Evolutionary conservation across 768 basidiomycete species (phyloP).

Genomic region (Glaciozyma antarctica): DNA sequence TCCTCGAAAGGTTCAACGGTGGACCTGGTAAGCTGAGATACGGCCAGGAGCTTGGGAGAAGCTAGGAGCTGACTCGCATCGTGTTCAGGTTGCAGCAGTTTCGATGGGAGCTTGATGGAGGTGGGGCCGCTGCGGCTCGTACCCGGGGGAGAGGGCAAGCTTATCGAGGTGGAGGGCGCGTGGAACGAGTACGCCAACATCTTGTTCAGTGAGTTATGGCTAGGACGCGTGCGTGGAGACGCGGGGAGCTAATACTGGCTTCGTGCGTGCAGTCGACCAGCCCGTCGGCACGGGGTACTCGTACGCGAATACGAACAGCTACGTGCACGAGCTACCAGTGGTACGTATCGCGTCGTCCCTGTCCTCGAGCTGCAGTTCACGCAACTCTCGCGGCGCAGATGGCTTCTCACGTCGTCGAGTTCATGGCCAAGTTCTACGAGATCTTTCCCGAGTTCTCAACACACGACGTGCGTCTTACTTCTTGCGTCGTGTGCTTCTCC

Average conservation of each 20-base stretch:
- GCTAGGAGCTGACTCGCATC: too few species aligned
- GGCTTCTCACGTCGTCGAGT: constrained; percentile 66
- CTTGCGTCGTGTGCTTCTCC: not conserved
- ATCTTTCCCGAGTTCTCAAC: constrained; percentile 80
- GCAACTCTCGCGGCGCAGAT: constrained; percentile 52
- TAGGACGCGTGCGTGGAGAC: not conserved
- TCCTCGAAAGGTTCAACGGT: constrained; percentile 20
- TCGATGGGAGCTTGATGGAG: constrained; percentile 97
- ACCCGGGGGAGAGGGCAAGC: constrained; percentile 58
- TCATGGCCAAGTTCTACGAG: constrained; percentile 75
- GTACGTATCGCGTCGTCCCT: constrained; percentile 39
- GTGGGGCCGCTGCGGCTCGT: constrained; percentile 83
- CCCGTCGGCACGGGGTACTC: constrained; percentile 94
- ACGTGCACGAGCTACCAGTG: constrained; percentile 66
- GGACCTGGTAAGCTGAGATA: constrained; percentile 52
- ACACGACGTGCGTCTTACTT: constrained; percentile 57
- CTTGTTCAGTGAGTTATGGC: constrained; percentile 24
- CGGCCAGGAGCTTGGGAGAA: too few species aligned
- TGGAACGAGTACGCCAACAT: constrained; percentile 65
- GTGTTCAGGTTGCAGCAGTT: constrained; percentile 66
- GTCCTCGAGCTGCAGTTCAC: constrained; percentile 9
- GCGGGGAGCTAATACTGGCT: not conserved
- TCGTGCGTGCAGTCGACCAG: constrained; percentile 69
- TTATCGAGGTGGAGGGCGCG: constrained; percentile 58
- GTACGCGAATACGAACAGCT: constrained; percentile 74